Base-by-base conservation (phyloP, 2,329 filamentous ascomycete species). In the Calonectria pseudoturangicola region DNA sequence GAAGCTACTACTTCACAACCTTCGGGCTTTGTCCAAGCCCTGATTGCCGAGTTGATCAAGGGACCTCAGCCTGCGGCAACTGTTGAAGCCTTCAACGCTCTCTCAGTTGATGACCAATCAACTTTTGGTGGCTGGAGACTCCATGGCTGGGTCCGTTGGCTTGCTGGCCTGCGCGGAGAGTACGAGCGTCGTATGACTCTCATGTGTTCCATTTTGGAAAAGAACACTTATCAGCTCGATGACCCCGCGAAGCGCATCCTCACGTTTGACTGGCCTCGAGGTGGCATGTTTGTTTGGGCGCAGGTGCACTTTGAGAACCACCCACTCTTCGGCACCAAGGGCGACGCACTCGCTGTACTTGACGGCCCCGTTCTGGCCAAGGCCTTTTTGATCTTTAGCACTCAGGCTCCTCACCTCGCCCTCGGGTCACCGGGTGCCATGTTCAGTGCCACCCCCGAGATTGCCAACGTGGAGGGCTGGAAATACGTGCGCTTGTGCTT, bases 281-380 rank as follows among this genome's bases (percentile, higher is more conserved):
- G 93, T 43, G 96, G 96, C 81, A 98, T 98, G 95, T 98, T 98
- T 83, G 84, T 97, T 69, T 98, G 96, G 96, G 79, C 98, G 4
- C 89, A 90, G 69, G 85, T 97, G 73, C 88, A 92, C 81, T 93
- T 95, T 78, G 90, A 93, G 68, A 86, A 87, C 2, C 95, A 98
- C 81, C 94, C 95, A 15, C 88, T 98, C 16, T 92, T 87, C 82
- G 79, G 82, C 66, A 82, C 82, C 3, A 75, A 79, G 51, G 81
- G 83, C 30, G 74, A 79, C 28, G 68, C 62, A 13, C 48, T 83
- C 2, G 81, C 83, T 21, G 83, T 90, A 45, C 85, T 93, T 25
- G 85, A 89, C 63, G 87, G 89, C 0, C 82, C 89, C 12, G 85
- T 87, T 28, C 87, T 98, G 1, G 87, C 90, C 3, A 87, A 86